A percentile compares a stretch with the other conserved stretches of the same genome.
These are phyloP conservation scores for Calonectria leucothoes DNA, from an alignment of 2,329 filamentous ascomycete genomes.

Conservation along the genomic window DNA sequence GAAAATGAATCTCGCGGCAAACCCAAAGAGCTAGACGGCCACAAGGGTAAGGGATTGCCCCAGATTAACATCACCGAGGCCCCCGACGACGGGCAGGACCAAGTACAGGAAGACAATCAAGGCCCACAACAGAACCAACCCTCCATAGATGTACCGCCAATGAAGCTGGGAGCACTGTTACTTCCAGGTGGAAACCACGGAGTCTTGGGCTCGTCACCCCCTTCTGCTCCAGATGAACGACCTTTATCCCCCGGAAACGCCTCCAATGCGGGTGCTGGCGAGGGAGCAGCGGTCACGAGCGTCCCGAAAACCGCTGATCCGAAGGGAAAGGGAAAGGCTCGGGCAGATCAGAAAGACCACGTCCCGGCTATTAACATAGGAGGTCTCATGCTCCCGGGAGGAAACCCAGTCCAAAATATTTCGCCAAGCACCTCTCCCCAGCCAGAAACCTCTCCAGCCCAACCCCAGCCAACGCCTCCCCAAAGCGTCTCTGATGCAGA, in stretches of 20 bases:
- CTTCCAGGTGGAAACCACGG: not conserved
- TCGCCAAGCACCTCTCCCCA: not conserved
- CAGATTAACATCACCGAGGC: not conserved
- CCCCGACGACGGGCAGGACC: not conserved
- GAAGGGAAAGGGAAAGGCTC: not conserved
- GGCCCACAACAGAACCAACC: not conserved
- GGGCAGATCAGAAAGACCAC: not conserved
- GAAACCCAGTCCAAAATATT: constrained; percentile 8
- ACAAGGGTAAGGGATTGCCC: not conserved
- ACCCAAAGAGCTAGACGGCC: not conserved
- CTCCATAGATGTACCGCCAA: not conserved
- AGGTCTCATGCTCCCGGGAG: constrained; percentile 25
- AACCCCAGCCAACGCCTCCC: not conserved
- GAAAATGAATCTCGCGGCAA: not conserved
- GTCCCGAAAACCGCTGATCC: not conserved
- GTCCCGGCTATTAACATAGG: not conserved
- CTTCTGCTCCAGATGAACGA: no score
- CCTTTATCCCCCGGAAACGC: not conserved
- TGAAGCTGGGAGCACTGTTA: not conserved
- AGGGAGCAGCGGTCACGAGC: no score
- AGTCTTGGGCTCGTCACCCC: no score
- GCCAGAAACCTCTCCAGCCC: not conserved
- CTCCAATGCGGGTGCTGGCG: not conserved
- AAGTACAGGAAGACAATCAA: not conserved
- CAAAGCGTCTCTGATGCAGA: not conserved